Percentiles rank a stretch among this genome's conserved stretches.
These are phyloP conservation scores for Gnomoniopsis sp. DNA, from an alignment of 2,329 filamentous ascomycete species.

Conservation along the genomic window DNA sequence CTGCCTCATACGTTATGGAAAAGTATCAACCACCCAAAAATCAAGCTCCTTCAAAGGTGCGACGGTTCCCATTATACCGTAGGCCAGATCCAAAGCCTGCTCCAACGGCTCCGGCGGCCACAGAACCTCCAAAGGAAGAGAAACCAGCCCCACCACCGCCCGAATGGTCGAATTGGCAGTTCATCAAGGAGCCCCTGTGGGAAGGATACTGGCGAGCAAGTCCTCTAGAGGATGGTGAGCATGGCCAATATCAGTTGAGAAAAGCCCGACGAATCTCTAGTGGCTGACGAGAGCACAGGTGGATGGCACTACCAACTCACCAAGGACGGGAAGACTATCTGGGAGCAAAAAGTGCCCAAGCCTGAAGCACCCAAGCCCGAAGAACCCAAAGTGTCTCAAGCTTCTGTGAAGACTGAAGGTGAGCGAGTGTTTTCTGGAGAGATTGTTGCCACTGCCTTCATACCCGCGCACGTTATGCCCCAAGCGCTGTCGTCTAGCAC, in stretches of 20 bases:
- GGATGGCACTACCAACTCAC: conserved; percentile 14
- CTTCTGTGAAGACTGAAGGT: conserved; percentile 6
- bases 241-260: background rate
- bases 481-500: background rate
- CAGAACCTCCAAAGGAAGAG: background rate
- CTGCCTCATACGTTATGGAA: conserved; percentile 6
- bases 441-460: background rate
- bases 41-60: background rate
- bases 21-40: background rate
- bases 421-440: conserved; percentile 8
- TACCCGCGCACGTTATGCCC: background rate
- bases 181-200: conserved; percentile 1
- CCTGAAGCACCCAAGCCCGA: background rate
- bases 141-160: background rate
- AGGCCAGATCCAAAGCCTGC: background rate
- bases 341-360: conserved; percentile 6
- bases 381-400: background rate
- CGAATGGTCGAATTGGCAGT: conserved; percentile 14
- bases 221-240: conserved; percentile 1
- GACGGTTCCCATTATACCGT: background rate
- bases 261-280: background rate
- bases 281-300: conserved; percentile 1
- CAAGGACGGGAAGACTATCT: conserved; percentile 11
- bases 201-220: conserved; percentile 16
- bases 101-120: background rate